A percentile compares a stretch with the other conserved stretches of the same genome.
Conservation (phyloP, 2,329 filamentous ascomycete genomes). For the Xylaria digitata region DNA sequence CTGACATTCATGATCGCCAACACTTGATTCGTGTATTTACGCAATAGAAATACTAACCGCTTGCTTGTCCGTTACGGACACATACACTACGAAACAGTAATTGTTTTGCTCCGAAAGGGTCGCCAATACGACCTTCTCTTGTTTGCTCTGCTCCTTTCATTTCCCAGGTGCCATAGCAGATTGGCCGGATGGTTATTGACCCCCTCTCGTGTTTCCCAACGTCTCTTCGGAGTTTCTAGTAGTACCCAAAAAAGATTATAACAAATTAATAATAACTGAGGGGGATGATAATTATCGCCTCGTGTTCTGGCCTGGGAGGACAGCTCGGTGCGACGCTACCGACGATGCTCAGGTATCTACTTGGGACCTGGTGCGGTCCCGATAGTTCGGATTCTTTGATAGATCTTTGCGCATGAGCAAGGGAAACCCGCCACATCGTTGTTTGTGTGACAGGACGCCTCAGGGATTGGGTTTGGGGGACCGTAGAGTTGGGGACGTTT, state of each 20-base stretch:
- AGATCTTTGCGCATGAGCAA: slow-evolving; percentile 39
- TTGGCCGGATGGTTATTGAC: slow-evolving; percentile 7
- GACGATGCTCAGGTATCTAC: slow-evolving; percentile 27
- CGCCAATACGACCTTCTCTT: slow-evolving; percentile 31
- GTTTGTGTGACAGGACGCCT: slow-evolving; percentile 39
- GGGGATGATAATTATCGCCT: neutral
- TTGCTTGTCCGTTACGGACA: slow-evolving; percentile 25
- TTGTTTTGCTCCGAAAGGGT: slow-evolving; percentile 29
- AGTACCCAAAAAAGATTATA: slow-evolving; percentile 1
- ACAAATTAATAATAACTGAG: neutral
- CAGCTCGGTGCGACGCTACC: slow-evolving; percentile 20
- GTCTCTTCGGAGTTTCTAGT: slow-evolving; percentile 1
- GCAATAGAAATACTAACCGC: slow-evolving; percentile 17
- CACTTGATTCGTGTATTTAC: slow-evolving; percentile 32
- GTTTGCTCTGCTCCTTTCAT: slow-evolving; percentile 39
- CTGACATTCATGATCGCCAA: slow-evolving; percentile 26
- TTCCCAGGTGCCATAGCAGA: slow-evolving; percentile 28
- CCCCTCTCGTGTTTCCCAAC: slow-evolving; percentile 21
- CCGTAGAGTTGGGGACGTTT: slow-evolving; percentile 31
- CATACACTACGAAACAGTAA: slow-evolving; percentile 35
- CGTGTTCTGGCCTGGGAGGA: slow-evolving; percentile 2
- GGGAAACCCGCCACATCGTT: slow-evolving; percentile 37
- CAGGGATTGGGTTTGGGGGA: slow-evolving; percentile 34
- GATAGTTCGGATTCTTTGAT: slow-evolving; percentile 32
- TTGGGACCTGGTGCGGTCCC: slow-evolving; percentile 30